phyloP scores from a whole-genome alignment of 768 basidiomycete genomes.

The Lentinula aciculospora region DNA sequence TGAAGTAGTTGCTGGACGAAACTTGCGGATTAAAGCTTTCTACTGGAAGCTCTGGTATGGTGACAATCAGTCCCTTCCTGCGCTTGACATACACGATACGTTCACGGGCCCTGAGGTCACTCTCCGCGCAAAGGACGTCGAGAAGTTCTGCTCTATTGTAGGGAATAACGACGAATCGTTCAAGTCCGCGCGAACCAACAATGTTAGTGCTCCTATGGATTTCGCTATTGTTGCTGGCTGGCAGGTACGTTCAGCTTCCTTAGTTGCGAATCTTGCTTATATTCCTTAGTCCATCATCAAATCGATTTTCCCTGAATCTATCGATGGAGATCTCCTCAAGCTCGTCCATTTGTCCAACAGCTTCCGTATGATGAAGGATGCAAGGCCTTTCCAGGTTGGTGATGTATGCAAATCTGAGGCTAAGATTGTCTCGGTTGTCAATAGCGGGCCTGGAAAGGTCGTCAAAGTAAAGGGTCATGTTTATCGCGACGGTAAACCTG shows the following conservation, averaged over 20 bases:
- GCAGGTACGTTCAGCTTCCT: constrained; percentile 60
- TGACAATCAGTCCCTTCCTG: constrained; percentile 69
- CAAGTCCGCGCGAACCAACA: constrained; percentile 66
- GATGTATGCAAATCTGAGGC: constrained; percentile 91
- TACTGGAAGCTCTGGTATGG: constrained; percentile 99
- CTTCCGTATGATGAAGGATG: constrained; percentile 83
- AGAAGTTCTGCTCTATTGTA: constrained; percentile 87
- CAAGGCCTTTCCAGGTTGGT: constrained; percentile 71
- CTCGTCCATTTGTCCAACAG: constrained; percentile 97
- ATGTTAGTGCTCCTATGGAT: constrained; percentile 92
- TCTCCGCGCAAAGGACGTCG: constrained; percentile 71
- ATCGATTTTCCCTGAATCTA: constrained; percentile 86
- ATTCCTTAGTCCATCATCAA: constrained; percentile 89
- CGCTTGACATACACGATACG: constrained; percentile 73
- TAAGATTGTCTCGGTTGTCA: constrained; percentile 82
- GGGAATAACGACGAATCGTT: constrained; percentile 92
- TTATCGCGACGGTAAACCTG: constrained; percentile 66
- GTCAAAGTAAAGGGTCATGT: constrained; percentile 88
- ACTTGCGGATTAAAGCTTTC: constrained; percentile 90
- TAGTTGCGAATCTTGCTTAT: not conserved
- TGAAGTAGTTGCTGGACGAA: constrained; percentile 78
- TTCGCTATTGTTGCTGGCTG: constrained; percentile 98
- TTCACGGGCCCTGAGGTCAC: constrained; percentile 86
- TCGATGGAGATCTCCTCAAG: constrained; percentile 93
- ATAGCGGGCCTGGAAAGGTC: constrained; percentile 87